Conservation (phyloP, 2,329 filamentous ascomycete genomes). For the Monosporascus sp. region DNA sequence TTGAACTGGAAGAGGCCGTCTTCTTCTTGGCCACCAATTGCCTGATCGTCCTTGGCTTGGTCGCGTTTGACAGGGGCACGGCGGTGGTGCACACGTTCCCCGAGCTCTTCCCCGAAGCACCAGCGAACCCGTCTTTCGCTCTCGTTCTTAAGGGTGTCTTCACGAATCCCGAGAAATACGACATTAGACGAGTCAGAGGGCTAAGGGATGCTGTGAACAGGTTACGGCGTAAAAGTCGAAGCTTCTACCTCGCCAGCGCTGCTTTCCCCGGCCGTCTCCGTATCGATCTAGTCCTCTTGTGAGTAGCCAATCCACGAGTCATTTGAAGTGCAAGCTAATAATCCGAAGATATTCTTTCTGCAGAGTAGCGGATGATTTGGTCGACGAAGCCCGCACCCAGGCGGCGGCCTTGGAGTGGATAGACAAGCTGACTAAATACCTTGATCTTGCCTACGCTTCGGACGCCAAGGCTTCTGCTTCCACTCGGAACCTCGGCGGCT, state of each 20-base stretch:
- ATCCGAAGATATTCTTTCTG: conserved; percentile 64
- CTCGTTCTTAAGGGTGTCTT: conserved; percentile 48
- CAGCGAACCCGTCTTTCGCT: conserved; percentile 42
- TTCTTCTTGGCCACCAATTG: conserved; percentile 69
- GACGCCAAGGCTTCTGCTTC: conserved; percentile 20
- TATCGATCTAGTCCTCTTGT: conserved; percentile 62
- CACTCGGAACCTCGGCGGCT: conserved; percentile 21
- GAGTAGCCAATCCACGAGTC: conserved; percentile 16
- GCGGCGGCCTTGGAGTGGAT: conserved; percentile 55
- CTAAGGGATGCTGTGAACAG: conserved; percentile 54
- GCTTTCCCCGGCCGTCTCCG: conserved; percentile 63
- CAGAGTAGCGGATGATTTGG: conserved; percentile 65
- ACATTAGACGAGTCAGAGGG: conserved; percentile 51
- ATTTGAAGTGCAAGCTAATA: conserved; percentile 4
- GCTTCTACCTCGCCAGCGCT: conserved; percentile 67
- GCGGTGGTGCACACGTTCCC: conserved; percentile 62
- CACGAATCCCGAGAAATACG: conserved; percentile 42
- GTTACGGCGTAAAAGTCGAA: conserved; percentile 61
- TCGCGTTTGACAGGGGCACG: conserved; percentile 64
- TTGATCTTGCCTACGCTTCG: conserved; percentile 46
- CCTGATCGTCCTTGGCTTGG: conserved; percentile 63
- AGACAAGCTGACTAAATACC: conserved; percentile 49
- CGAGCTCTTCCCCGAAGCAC: conserved; percentile 45
- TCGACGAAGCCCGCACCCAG: conserved; percentile 55
- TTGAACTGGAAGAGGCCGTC: conserved; percentile 69